Conservation (phyloP, 768 basidiomycete species). For the Phylloporus rhodoxanthus region DNA sequence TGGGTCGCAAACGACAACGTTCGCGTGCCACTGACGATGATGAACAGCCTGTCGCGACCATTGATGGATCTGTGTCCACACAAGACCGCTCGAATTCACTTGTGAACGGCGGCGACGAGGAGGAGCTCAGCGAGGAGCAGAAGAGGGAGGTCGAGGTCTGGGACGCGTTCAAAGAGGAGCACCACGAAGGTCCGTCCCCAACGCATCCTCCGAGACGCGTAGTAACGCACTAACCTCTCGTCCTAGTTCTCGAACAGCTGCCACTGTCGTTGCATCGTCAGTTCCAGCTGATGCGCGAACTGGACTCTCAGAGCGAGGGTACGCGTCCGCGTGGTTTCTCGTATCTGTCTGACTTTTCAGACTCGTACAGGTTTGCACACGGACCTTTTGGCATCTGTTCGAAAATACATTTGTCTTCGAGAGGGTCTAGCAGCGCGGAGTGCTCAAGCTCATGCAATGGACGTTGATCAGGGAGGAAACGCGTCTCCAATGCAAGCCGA, state of each 20-base stretch:
- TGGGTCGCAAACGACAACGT: slow-evolving; percentile 44
- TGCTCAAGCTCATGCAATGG: background rate
- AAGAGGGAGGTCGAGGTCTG: slow-evolving; percentile 62
- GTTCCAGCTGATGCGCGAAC: slow-evolving; percentile 61
- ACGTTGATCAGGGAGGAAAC: background rate
- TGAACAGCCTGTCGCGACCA: slow-evolving; percentile 14
- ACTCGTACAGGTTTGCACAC: slow-evolving; percentile 33
- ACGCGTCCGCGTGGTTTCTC: slow-evolving; percentile 9
- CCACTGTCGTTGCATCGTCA: slow-evolving; percentile 71
- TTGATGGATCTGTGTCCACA: slow-evolving; percentile 11
- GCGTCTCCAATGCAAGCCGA: slow-evolving; percentile 8
- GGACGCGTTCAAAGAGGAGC: slow-evolving; percentile 73
- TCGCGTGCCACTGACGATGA: slow-evolving; percentile 36
- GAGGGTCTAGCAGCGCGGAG: slow-evolving; percentile 20
- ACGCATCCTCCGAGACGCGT: background rate
- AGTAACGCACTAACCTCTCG: background rate
- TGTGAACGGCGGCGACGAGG: slow-evolving; percentile 8
- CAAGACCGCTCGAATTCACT: slow-evolving; percentile 6
- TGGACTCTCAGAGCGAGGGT: slow-evolving; percentile 65
- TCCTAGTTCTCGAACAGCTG: slow-evolving; percentile 67
- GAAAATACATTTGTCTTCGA: slow-evolving; percentile 41
- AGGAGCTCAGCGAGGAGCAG: slow-evolving; percentile 17
- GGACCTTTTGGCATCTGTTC: slow-evolving; percentile 41
- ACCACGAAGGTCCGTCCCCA: slow-evolving; percentile 58
- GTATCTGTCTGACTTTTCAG: slow-evolving; percentile 1